Base-by-base conservation (phyloP, 495 filamentous ascomycete genomes). In the Aspergillus steynii region DNA sequence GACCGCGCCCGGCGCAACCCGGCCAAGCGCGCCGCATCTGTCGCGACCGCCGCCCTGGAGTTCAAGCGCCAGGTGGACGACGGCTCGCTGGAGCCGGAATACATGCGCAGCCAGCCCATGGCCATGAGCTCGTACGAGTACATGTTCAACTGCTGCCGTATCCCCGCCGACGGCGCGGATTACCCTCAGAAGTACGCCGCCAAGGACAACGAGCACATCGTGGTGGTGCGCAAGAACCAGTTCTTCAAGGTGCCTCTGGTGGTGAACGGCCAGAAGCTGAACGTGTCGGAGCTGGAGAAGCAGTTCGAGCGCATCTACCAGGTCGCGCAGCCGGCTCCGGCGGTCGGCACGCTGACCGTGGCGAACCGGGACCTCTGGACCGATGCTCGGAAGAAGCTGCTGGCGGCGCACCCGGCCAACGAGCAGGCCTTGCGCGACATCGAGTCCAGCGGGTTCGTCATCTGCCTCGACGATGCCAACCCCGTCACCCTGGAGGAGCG, bases 61-160 rank as follows among this genome's bases (percentile, higher is more conserved):
- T 98, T 99, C 85, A 96, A 96, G 84, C 88, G 88, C 71, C 85
- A 92, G 77, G 95, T 98, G 2, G 96, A 97, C 69, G 71, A 72
- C 29, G 88, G 87, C 58, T 86, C 86, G 3, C 81, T 99, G 55
- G 96, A 99, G 79, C 96, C 96, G 10, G 96, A 99, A 77, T 97
- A 97, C 80, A 96, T 98, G 92, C 92, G 92, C 77, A 89, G 89
- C 76, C 84, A 90, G 60, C 96, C 96, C 56, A 91, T 97, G 71
- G 94, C 92, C 75, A 98, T 98, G 96, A 90, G 89, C 83, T 90
- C 89, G 60, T 97, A 97, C 82, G 82, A 97, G 80, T 99, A 89
- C 86, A 98, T 99, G 96, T 99, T 99, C 85, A 97, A 99, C 75
- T 82, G 83, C 74, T 91, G 88, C 78, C 89, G 96, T 60, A 86